phyloP scores from a whole-genome alignment of 2,329 filamentous ascomycete species.

The Penicillium sp. region DNA sequence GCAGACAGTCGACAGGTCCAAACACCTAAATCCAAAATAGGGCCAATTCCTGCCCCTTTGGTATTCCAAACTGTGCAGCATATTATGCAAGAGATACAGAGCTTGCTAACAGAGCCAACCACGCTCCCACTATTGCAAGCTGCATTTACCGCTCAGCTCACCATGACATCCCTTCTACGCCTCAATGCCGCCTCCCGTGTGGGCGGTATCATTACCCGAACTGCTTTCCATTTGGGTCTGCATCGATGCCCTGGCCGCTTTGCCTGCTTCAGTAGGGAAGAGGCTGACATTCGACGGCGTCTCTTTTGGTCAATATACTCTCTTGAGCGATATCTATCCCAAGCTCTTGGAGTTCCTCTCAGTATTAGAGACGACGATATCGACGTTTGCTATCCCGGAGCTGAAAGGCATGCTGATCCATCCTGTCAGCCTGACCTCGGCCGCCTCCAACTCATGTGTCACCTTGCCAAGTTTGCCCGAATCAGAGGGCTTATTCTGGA shows the following conservation, averaged over 20 bases:
- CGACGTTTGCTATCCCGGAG: conserved; percentile 56
- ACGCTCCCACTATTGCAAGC: conserved; percentile 52
- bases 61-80: conserved; percentile 53
- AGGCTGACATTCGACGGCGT: conserved; percentile 51
- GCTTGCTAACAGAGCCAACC: conserved; percentile 49
- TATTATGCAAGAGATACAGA: conserved; percentile 51
- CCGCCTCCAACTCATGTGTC: conserved; percentile 39
- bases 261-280: conserved; percentile 49
- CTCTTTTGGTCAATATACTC: conserved; percentile 60
- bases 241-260: conserved; percentile 58
- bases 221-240: conserved; percentile 58
- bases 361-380: conserved; percentile 58
- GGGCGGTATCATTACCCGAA: conserved; percentile 55
- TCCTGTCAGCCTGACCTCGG: conserved; percentile 1
- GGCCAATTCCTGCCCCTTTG: conserved; percentile 43
- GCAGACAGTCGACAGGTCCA: conserved; percentile 52
- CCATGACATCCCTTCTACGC: conserved; percentile 57
- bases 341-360: conserved; percentile 57
- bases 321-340: conserved; percentile 56
- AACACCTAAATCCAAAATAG: conserved; percentile 1
- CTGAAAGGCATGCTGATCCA: conserved; percentile 44
- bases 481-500: conserved; percentile 55
- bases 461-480: conserved; percentile 50
- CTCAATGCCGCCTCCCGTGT: conserved; percentile 58
- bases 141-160: conserved; percentile 54